Evolutionary conservation across 495 filamentous ascomycete genomes (phyloP).

Genomic region (Neurospora tetrasperma): DNA sequence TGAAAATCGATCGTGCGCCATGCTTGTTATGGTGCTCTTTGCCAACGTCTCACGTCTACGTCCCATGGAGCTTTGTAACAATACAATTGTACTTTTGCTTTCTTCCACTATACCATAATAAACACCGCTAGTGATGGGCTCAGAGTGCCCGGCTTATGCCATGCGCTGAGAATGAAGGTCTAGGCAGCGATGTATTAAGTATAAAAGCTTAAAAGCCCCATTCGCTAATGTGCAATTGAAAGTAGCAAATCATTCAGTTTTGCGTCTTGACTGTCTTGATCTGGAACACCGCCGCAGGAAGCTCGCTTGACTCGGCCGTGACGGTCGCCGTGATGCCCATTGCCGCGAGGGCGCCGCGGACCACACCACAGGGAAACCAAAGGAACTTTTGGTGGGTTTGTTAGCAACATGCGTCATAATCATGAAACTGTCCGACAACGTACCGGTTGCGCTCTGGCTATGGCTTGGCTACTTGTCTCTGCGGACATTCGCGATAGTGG

Average conservation of each 20-base stretch:
- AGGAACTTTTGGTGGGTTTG: constrained; percentile 52
- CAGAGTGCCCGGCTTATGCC: background rate
- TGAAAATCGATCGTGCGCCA: background rate
- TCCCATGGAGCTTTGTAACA: background rate
- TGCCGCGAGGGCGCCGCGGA: constrained; percentile 77
- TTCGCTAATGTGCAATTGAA: background rate
- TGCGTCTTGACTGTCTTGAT: constrained; percentile 66
- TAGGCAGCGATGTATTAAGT: background rate
- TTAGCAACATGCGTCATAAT: background rate
- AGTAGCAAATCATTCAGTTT: background rate
- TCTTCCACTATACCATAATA: background rate
- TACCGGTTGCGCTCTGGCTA: constrained; percentile 73
- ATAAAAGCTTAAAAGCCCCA: background rate
- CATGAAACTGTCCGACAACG: constrained; percentile 10
- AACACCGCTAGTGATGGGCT: background rate
- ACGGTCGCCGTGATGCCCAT: constrained; percentile 88
- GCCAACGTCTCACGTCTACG: background rate
- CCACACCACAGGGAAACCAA: constrained; percentile 88
- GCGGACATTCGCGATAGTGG: constrained; percentile 82
- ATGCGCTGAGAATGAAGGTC: background rate
- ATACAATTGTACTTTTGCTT: background rate
- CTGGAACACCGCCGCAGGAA: constrained; percentile 88
- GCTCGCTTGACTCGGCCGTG: constrained; percentile 74
- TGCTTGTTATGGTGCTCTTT: background rate
- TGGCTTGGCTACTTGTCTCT: constrained; percentile 57